Conservation (phyloP, 1,284 basidiomycete genomes). For the Moesziomyces aphidis region DNA sequence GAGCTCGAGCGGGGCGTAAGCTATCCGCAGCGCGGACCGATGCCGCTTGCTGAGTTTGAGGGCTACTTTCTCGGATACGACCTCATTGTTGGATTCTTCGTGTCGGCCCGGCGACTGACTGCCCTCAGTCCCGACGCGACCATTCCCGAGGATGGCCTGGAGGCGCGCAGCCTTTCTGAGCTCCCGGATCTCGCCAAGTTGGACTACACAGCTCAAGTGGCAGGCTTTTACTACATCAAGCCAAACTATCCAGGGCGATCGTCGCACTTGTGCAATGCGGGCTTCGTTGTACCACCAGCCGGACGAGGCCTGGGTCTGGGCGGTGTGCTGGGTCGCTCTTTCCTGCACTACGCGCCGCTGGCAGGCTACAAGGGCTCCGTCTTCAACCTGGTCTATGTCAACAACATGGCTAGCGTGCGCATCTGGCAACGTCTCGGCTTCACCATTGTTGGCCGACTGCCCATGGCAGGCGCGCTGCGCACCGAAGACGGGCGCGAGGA, state of each 20-base stretch:
- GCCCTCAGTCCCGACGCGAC: neutral
- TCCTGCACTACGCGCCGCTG: conserved; percentile 77
- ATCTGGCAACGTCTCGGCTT: conserved; percentile 91
- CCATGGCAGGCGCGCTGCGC: conserved; percentile 81
- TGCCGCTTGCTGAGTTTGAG: conserved; percentile 43
- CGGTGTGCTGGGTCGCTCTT: conserved; percentile 80
- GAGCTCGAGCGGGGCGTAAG: conserved; percentile 54
- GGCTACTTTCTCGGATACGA: conserved; percentile 55
- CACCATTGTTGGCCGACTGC: conserved; percentile 82
- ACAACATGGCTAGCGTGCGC: conserved; percentile 78
- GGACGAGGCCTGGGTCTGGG: conserved; percentile 81
- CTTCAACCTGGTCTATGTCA: conserved; percentile 92
- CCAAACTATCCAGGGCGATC: conserved; percentile 76
- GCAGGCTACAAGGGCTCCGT: conserved; percentile 84
- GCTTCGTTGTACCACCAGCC: conserved; percentile 82
- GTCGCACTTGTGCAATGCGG: conserved; percentile 90
- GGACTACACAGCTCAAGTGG: conserved; percentile 69
- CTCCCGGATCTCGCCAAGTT: conserved; percentile 18
- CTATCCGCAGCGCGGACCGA: conserved; percentile 53
- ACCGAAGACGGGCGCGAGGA: conserved; percentile 74
- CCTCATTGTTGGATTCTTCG: conserved; percentile 42
- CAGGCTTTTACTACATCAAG: conserved; percentile 76
- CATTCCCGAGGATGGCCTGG: conserved; percentile 13
- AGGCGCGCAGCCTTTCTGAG: conserved; percentile 3
- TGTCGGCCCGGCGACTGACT: conserved; percentile 12